phyloP scores from a whole-genome alignment of 306 rosid species.

The Vigna reflexopilosa region DNA sequence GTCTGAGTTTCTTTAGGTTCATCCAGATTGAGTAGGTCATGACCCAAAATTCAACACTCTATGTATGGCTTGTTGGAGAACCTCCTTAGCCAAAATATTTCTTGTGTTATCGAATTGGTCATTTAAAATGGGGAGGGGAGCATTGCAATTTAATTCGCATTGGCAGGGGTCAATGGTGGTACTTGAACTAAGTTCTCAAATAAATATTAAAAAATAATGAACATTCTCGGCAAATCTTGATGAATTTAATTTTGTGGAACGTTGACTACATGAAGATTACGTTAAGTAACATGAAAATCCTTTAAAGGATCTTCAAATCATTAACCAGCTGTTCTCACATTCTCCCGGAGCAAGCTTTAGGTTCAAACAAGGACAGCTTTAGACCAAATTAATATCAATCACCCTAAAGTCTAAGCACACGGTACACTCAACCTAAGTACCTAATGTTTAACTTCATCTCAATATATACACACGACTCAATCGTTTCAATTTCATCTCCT shows the following conservation, averaged over 20 bases:
- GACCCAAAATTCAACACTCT: background rate
- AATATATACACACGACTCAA: conserved; percentile 8
- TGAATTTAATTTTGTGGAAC: background rate
- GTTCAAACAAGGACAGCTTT: background rate
- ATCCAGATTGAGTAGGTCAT: background rate
- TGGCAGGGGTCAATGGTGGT: background rate
- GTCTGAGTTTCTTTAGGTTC: background rate
- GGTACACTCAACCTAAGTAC: background rate
- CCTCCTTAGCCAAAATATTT: conserved; percentile 18
- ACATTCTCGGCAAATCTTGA: background rate
- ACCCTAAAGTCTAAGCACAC: conserved; percentile 22
- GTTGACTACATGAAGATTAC: background rate
- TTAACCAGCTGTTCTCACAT: background rate
- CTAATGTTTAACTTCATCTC: background rate
- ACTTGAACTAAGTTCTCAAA: background rate
- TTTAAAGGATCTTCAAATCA: background rate
- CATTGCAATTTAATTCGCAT: background rate
- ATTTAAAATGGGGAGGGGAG: background rate
- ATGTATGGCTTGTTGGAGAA: background rate
- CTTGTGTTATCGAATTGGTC: conserved; percentile 2
- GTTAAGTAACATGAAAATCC: background rate
- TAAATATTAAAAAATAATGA: background rate
- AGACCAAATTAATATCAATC: conserved; percentile 21
- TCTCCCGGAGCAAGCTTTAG: background rate
- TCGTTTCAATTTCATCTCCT: conserved; percentile 9